Evolutionary conservation across 1,284 basidiomycete genomes (phyloP).

Genomic region (Moesziomyces parantarcticus): DNA sequence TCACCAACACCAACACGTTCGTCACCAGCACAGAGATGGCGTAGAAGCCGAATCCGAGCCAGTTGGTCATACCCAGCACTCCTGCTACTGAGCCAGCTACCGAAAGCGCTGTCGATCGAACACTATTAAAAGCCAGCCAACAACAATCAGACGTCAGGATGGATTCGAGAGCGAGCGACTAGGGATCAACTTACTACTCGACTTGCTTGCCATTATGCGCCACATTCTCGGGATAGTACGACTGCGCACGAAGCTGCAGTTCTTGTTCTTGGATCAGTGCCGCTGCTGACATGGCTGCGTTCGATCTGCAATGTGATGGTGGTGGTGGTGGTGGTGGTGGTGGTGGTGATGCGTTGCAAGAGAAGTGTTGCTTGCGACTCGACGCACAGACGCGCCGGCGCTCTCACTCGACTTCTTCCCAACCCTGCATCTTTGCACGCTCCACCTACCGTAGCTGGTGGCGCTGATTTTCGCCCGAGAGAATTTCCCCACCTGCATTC

Average conservation of each 20-base stretch:
- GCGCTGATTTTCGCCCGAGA: too few relatives aligned
- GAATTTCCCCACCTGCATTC: too few relatives aligned
- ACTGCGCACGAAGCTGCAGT: constrained; percentile 46
- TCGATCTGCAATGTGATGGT: neutral
- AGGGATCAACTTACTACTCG: constrained; percentile 48
- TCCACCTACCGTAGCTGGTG: too few relatives aligned
- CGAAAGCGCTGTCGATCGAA: constrained; percentile 60
- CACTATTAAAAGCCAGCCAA: constrained; percentile 18
- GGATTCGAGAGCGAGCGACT: too few relatives aligned
- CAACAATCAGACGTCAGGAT: too few relatives aligned
- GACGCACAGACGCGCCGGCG: too few relatives aligned
- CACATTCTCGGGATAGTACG: constrained; percentile 58
- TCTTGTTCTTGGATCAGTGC: constrained; percentile 42
- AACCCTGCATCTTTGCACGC: too few relatives aligned
- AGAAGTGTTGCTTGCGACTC: too few relatives aligned
- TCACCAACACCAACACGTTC: constrained; percentile 48
- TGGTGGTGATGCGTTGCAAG: too few relatives aligned
- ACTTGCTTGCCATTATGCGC: constrained; percentile 59
- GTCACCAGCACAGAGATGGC: constrained; percentile 49
- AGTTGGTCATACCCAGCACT: constrained; percentile 63
- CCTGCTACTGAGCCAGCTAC: constrained; percentile 59
- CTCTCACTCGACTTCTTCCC: too few relatives aligned
- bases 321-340: constrained; percentile 1
- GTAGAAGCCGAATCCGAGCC: constrained; percentile 63
- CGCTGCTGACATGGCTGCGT: constrained; percentile 33